Percentiles rank a stretch among this genome's conserved stretches.
Conservation (phyloP, 768 basidiomycete species). For the Leccinum broughii region DNA sequence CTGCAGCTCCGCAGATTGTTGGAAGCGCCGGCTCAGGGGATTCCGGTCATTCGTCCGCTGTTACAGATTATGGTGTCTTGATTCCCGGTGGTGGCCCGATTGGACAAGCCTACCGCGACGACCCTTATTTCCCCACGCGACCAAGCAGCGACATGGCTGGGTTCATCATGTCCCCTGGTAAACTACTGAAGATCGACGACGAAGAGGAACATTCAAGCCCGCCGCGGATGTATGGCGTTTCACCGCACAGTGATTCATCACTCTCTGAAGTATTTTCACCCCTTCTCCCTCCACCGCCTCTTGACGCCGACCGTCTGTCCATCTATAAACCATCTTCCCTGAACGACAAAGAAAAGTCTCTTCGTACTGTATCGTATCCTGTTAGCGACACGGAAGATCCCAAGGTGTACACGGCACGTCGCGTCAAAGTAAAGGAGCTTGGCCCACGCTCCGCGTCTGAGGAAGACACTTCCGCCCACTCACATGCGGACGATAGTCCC, state of each 20-base stretch:
- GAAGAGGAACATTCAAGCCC: constrained; percentile 30
- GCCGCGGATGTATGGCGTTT: constrained; percentile 31
- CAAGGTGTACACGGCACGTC: constrained; percentile 37
- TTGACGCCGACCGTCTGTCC: constrained; percentile 35
- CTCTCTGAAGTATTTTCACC: constrained; percentile 34
- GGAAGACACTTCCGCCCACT: constrained; percentile 14
- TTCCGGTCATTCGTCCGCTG: constrained; percentile 41
- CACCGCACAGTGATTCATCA: constrained; percentile 22
- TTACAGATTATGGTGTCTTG: constrained; percentile 38
- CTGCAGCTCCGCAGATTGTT: constrained; percentile 35
- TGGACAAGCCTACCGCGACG: constrained; percentile 33
- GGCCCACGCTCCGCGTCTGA: constrained; percentile 27
- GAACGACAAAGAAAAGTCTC: constrained; percentile 35
- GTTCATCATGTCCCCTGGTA: constrained; percentile 39
- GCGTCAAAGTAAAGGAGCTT: constrained; percentile 40
- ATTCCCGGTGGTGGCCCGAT: constrained; percentile 34
- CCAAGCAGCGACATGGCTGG: constrained; percentile 35
- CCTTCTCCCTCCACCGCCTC: constrained; percentile 40
- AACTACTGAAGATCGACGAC: constrained; percentile 36
- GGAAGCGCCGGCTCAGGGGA: constrained; percentile 41
- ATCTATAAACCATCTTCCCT: constrained; percentile 26
- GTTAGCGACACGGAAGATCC: constrained; percentile 34
- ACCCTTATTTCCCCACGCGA: constrained; percentile 23
- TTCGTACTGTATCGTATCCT: constrained; percentile 35
- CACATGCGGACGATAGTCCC: constrained; percentile 17